Evolutionary conservation across 805 yeast genomes (phyloP).

Genomic region (Yarrowia sp.): DNA sequence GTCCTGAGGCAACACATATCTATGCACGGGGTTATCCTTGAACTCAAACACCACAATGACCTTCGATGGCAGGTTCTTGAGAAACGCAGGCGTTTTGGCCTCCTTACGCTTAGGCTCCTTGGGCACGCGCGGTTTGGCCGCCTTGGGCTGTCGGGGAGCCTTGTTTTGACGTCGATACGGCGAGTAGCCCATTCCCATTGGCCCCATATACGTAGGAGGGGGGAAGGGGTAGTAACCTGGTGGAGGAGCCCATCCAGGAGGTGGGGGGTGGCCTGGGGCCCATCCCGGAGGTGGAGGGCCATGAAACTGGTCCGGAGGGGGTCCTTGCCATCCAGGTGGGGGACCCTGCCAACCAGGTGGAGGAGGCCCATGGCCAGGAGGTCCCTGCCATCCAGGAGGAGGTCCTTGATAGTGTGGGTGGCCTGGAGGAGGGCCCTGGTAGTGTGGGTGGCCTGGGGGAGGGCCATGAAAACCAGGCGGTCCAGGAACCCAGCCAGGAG

Average conservation of each 20-base stretch:
- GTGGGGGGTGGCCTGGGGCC: slow-evolving; percentile 16
- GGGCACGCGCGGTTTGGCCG: slow-evolving; percentile 24
- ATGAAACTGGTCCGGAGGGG: neutral
- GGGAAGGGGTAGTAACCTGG: slow-evolving; percentile 18
- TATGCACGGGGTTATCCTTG: slow-evolving; percentile 68
- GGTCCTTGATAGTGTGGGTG: neutral
- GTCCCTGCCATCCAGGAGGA: slow-evolving; percentile 19
- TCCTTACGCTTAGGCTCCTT: slow-evolving; percentile 19
- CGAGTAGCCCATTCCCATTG: slow-evolving; percentile 20
- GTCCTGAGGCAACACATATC: slow-evolving; percentile 73
- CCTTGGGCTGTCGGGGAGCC: slow-evolving; percentile 26
- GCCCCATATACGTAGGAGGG: slow-evolving; percentile 21
- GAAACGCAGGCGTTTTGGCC: slow-evolving; percentile 22
- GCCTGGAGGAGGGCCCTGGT: slow-evolving; percentile 1
- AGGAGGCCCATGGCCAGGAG: neutral
- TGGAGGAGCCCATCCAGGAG: slow-evolving; percentile 6
- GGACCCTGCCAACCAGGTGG: neutral
- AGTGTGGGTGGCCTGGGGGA: neutral
- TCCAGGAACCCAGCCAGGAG: neutral
- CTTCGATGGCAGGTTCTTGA: slow-evolving; percentile 25
- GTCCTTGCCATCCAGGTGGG: slow-evolving; percentile 22
- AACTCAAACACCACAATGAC: slow-evolving; percentile 84
- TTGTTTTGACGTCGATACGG: slow-evolving; percentile 22
- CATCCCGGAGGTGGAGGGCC: slow-evolving; percentile 25
- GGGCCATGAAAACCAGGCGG: neutral